phyloP scores from a whole-genome alignment of 2,329 filamentous ascomycete genomes.

The Nothophoma quercina region DNA sequence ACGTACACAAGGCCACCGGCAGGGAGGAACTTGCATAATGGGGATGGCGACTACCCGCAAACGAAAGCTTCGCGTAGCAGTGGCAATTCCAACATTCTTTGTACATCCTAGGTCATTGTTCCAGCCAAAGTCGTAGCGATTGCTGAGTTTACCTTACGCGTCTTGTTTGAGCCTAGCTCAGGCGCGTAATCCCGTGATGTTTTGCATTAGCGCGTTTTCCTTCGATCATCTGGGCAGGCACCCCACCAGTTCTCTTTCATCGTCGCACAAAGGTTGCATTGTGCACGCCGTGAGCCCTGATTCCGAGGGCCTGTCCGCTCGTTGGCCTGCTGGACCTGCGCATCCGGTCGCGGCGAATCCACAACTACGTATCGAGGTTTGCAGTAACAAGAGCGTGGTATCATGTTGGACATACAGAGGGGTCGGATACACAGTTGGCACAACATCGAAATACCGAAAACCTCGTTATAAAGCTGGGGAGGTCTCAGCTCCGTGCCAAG shows the following conservation, averaged over 20 bases:
- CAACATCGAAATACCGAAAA: not conserved
- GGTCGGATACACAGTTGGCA: not conserved
- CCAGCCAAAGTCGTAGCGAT: no score
- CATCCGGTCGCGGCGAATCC: not conserved
- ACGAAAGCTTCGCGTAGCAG: no score
- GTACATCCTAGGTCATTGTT: no score
- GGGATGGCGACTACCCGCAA: no score
- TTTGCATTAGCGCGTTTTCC: constrained; percentile 35
- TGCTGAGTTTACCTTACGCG: no score
- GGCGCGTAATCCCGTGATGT: constrained; percentile 37
- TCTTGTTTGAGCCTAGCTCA: not conserved
- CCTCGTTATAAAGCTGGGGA: not conserved
- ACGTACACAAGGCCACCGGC: no score
- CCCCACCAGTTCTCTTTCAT: constrained; percentile 21
- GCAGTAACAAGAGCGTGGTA: not conserved
- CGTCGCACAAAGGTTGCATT: not conserved
- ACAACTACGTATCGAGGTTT: not conserved
- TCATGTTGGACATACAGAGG: constrained; percentile 1
- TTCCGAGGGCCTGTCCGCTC: not conserved
- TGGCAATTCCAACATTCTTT: no score
- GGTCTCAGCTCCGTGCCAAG: not conserved
- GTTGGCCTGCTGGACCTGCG: not conserved
- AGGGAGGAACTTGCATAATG: no score
- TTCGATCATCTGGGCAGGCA: constrained; percentile 15
- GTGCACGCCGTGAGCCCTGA: not conserved